Conservation (phyloP, 2,329 filamentous ascomycete species). For the Cladosporium sp. region DNA sequence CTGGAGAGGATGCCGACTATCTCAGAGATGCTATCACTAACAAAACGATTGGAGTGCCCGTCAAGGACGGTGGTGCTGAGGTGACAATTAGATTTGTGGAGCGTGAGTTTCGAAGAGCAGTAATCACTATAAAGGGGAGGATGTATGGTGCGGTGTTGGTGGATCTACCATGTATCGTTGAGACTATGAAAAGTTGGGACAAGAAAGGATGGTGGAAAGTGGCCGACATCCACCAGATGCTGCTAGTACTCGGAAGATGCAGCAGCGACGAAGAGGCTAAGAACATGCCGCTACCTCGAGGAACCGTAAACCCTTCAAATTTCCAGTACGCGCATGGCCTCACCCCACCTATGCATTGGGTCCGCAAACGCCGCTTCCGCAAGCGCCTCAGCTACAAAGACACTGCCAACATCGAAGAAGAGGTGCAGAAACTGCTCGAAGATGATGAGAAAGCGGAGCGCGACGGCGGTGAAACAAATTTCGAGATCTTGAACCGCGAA, state of each 20-base stretch:
- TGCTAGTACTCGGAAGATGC: conserved; percentile 69
- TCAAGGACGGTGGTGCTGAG: conserved; percentile 65
- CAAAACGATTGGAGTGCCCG: conserved; percentile 66
- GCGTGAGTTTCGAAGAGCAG: conserved; percentile 65
- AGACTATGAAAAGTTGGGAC: conserved; percentile 93
- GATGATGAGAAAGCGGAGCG: conserved; percentile 58
- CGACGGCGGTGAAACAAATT: conserved; percentile 45
- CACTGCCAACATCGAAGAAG: conserved; percentile 77
- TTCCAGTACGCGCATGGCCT: conserved; percentile 79
- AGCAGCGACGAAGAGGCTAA: conserved; percentile 50
- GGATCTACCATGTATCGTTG: conserved; percentile 80
- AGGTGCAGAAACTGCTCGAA: conserved; percentile 68
- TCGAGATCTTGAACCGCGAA: conserved; percentile 39
- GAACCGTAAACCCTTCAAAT: conserved; percentile 63
- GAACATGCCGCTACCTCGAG: conserved; percentile 56
- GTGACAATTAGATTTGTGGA: conserved; percentile 77
- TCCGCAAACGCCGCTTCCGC: conserved; percentile 74
- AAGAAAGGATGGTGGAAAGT: conserved; percentile 83
- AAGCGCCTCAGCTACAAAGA: conserved; percentile 78
- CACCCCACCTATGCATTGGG: conserved; percentile 83
- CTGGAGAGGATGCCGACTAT: conserved; percentile 81
- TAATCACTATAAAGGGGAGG: conserved; percentile 65
- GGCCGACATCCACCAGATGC: conserved; percentile 84
- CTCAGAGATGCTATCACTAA: conserved; percentile 71
- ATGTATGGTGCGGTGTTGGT: conserved; percentile 75